A percentile compares a stretch with the other conserved stretches of the same genome.
Conservation (phyloP, 164 flowering plant species). For the Magnolia kwangsiensis region DNA sequence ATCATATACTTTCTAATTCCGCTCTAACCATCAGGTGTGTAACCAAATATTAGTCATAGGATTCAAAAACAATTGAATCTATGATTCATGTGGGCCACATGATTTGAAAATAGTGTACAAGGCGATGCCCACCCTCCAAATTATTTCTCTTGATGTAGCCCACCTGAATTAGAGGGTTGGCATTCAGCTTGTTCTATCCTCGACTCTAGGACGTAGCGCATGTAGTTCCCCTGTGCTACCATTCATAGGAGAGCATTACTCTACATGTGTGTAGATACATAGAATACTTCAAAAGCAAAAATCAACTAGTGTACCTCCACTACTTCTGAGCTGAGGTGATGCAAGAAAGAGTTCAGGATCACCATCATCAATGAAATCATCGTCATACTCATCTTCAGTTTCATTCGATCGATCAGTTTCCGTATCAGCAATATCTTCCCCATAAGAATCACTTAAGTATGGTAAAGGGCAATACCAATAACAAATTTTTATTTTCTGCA, state of each 20-base stretch:
- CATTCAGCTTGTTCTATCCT: too few species aligned
- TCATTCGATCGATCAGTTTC: slow-evolving; percentile 53
- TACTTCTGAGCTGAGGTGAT: slow-evolving; percentile 46
- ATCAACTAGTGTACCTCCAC: slow-evolving; percentile 61
- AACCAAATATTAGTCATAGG: too few species aligned
- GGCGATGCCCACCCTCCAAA: too few species aligned
- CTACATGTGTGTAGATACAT: background rate
- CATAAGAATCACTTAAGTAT: slow-evolving; percentile 51
- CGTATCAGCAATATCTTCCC: slow-evolving; percentile 56
- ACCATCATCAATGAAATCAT: slow-evolving; percentile 36
- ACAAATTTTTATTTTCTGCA: too few species aligned
- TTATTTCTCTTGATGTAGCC: too few species aligned
- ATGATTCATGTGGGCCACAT: too few species aligned
- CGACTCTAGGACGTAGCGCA: too few species aligned
- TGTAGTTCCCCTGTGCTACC: too few species aligned
- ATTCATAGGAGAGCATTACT: too few species aligned
- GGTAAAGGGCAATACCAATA: slow-evolving; percentile 25
- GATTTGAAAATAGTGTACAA: too few species aligned
- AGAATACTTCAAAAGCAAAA: background rate
- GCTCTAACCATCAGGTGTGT: background rate
- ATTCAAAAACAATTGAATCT: too few species aligned
- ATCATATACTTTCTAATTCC: background rate
- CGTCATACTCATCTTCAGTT: slow-evolving; percentile 47
- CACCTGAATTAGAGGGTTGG: too few species aligned
- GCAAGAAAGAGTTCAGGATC: slow-evolving; percentile 30